Base-by-base conservation (phyloP, 106 monocot genomes). In the Dioscorea alata region DNA sequence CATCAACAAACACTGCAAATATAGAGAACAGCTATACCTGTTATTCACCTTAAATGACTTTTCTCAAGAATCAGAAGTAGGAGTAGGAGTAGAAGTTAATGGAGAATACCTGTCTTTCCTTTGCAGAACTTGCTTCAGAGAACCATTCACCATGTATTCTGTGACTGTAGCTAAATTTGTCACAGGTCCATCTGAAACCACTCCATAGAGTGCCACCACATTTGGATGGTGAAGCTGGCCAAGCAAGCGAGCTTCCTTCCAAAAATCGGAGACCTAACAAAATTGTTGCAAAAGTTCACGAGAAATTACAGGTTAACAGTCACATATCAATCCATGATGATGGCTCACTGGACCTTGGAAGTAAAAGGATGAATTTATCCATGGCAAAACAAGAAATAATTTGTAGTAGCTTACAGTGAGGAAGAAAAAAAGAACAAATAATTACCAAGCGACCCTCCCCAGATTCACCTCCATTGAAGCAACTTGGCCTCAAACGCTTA, bases 401-500 rank as follows among this genome's bases (percentile, higher is more conserved):
- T 6, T 42, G 42, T 42, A 42, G 6, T 10, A 42, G 42, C 6
- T 10, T 42, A 42, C 10, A 42, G 42, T 42, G 42, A 42, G 10
- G 10, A 42, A 42, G 42, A 42, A 42, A 42, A 42, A 42, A 42
- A 5, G 42, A 42, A 42, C 42, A 10, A 42, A 18, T 70, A 81
- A 42, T 22, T 76, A 95, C 95, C 91, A 95, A 59, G 24, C 91
- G 91, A 69, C 82, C 86, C 78, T 88, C 88, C 76, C 91, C 95
- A 61, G 91, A 95, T 71, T 91, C 91, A 76, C 70, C 88, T 57
- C 91, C 95, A 68, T 76, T 49, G 78, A 95, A 95, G 71, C 91
- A 95, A 65, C 95, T 95, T 48, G 91, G 83, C 79, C 88, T 95
- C 70, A 95, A 91, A 80, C 88, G 83, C 80, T 95, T 95, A 68